Evolutionary conservation across 495 filamentous ascomycete species (phyloP).

Genomic region (Glonium stellatum): DNA sequence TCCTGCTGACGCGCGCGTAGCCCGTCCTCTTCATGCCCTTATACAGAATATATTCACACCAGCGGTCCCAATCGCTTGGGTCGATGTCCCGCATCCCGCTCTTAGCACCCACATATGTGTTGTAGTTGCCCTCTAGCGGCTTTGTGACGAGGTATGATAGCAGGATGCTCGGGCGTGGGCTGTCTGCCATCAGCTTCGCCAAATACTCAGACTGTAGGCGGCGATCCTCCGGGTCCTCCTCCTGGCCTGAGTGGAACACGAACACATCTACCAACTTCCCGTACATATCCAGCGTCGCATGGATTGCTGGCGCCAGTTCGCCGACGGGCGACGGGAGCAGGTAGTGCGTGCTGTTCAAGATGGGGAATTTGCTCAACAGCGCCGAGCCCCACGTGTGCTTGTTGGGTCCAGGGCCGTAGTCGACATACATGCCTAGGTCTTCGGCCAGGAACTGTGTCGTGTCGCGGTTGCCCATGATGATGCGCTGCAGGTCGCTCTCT

Average conservation of each 20-base stretch:
- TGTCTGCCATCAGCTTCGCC: slow-evolving; percentile 77
- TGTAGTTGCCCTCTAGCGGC: slow-evolving; percentile 90
- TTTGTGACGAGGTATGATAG: slow-evolving; percentile 89
- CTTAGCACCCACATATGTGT: slow-evolving; percentile 80
- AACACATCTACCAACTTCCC: slow-evolving; percentile 86
- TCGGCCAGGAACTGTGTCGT: slow-evolving; percentile 92
- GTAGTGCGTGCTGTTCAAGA: slow-evolving; percentile 94
- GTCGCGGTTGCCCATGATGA: slow-evolving; percentile 99
- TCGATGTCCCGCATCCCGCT: slow-evolving; percentile 97
- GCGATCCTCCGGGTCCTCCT: slow-evolving; percentile 93
- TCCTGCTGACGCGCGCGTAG: slow-evolving; percentile 81
- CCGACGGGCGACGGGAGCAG: slow-evolving; percentile 87
- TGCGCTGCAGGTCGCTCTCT: slow-evolving; percentile 89
- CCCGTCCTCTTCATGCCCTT: slow-evolving; percentile 80
- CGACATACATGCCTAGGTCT: slow-evolving; percentile 95
- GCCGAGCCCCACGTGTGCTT: slow-evolving; percentile 98
- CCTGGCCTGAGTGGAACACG: slow-evolving; percentile 98
- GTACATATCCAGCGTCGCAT: slow-evolving; percentile 90
- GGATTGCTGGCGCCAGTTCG: slow-evolving; percentile 92
- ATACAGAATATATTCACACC: slow-evolving; percentile 99
- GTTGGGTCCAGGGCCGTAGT: slow-evolving; percentile 95
- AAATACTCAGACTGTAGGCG: slow-evolving; percentile 83
- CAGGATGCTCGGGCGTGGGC: slow-evolving; percentile 72
- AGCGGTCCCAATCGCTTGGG: slow-evolving; percentile 86
- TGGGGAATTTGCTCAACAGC: slow-evolving; percentile 93